phyloP scores from a whole-genome alignment of 345 rosid species.

The Eucalyptus tenuipes region DNA sequence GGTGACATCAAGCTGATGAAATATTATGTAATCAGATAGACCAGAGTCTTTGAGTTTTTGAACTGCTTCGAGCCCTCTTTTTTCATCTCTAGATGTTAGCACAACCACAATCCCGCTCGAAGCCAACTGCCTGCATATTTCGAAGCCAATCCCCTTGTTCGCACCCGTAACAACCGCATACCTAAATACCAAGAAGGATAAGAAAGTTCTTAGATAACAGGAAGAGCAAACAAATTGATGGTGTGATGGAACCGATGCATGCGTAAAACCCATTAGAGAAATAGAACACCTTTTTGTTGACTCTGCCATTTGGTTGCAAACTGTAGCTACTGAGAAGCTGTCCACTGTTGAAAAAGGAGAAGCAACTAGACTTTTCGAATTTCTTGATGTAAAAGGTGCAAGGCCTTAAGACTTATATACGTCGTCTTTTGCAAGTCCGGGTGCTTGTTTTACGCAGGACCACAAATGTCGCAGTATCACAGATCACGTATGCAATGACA shows the following conservation, averaged over 20 bases:
- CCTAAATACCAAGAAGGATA: background rate
- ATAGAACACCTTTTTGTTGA: background rate
- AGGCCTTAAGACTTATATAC: background rate
- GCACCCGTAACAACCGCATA: slow-evolving; percentile 17
- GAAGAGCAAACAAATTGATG: background rate
- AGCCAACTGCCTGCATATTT: slow-evolving; percentile 16
- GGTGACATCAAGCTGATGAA: slow-evolving; percentile 15
- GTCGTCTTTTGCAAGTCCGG: background rate
- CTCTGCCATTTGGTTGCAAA: background rate
- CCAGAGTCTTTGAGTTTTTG: background rate
- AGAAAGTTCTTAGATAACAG: background rate
- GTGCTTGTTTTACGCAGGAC: background rate
- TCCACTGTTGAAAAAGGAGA: background rate
- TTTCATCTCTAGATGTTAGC: slow-evolving; percentile 17
- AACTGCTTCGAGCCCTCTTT: slow-evolving; percentile 14
- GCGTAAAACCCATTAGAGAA: background rate
- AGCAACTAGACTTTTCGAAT: background rate
- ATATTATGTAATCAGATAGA: background rate
- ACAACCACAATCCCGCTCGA: slow-evolving; percentile 4
- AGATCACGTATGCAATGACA: background rate
- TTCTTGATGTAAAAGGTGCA: background rate
- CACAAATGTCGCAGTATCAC: background rate
- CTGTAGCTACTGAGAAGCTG: background rate
- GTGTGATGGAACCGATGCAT: background rate
- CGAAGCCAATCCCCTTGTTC: slow-evolving; percentile 21